phyloP scores from a whole-genome alignment of 2,329 filamentous ascomycete genomes.

The Nothophoma quercina region DNA sequence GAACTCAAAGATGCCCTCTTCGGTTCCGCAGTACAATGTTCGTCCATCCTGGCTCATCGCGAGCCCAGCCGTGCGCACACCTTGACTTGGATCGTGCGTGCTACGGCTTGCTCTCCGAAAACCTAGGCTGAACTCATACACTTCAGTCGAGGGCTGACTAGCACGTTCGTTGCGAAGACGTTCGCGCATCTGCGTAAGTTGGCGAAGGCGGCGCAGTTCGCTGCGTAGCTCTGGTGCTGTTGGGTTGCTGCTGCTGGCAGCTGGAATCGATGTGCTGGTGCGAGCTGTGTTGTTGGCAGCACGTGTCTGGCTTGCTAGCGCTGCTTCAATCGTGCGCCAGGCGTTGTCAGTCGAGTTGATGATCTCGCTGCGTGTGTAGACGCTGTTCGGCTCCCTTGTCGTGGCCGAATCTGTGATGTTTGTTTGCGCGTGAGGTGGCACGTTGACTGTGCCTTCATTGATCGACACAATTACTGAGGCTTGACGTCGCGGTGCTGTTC shows the following conservation, averaged over 20 bases:
- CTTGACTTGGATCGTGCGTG: constrained; percentile 43
- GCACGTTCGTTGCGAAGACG: constrained; percentile 46
- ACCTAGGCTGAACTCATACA: constrained; percentile 36
- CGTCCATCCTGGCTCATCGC: constrained; percentile 59
- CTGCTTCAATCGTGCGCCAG: constrained; percentile 59
- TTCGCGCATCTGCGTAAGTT: constrained; percentile 48
- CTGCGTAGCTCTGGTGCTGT: constrained; percentile 41
- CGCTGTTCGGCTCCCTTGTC: constrained; percentile 41
- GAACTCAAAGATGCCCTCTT: constrained; percentile 80
- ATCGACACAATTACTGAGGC: constrained; percentile 51
- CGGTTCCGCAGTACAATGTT: constrained; percentile 58
- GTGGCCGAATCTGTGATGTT: constrained; percentile 42
- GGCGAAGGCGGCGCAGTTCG: constrained; percentile 46
- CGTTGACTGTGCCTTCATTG: constrained; percentile 36
- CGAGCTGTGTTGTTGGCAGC: constrained; percentile 23
- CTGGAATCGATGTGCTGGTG: constrained; percentile 16
- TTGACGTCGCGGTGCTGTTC: constrained; percentile 47
- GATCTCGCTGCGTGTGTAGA: constrained; percentile 43
- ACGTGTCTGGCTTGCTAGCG: constrained; percentile 49
- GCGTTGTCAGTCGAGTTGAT: constrained; percentile 50
- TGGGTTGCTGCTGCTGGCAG: constrained; percentile 17
- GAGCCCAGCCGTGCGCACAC: constrained; percentile 56
- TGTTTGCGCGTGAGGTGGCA: constrained; percentile 22
- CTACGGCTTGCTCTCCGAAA: constrained; percentile 35
- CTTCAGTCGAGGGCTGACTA: constrained; percentile 30